Conservation (phyloP, 768 basidiomycete genomes). For the Myochromella boudieri region DNA sequence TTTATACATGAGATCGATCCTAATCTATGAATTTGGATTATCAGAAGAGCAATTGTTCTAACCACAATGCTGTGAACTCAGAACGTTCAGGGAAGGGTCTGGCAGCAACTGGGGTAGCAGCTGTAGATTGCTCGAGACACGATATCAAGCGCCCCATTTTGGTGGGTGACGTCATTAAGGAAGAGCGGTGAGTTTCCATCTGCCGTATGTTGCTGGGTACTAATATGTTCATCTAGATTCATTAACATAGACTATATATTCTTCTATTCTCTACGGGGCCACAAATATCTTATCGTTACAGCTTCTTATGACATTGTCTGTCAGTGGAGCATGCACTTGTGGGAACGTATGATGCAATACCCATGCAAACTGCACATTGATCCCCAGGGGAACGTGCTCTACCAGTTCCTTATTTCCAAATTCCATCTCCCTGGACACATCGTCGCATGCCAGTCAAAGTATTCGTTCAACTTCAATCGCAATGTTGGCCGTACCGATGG, state of each 20-base stretch:
- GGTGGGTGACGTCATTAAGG: slow-evolving; percentile 4
- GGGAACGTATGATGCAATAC: slow-evolving; percentile 11
- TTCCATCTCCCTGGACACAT: slow-evolving; percentile 29
- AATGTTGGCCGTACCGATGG: slow-evolving; percentile 31
- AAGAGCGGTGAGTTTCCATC: slow-evolving; percentile 19
- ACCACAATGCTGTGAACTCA: slow-evolving; percentile 20
- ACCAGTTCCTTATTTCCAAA: slow-evolving; percentile 20
- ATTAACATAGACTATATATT: slow-evolving; percentile 35
- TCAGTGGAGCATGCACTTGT: slow-evolving; percentile 26
- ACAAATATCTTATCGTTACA: slow-evolving; percentile 11
- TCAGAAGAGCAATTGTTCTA: slow-evolving; percentile 21
- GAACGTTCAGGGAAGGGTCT: slow-evolving; percentile 24
- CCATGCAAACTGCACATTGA: slow-evolving; percentile 8
- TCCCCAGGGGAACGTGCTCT: background rate
- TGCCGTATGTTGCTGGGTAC: background rate
- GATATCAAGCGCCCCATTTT: slow-evolving; percentile 8
- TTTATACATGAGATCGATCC: background rate
- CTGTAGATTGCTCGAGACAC: slow-evolving; percentile 9
- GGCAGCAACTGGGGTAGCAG: slow-evolving; percentile 7
- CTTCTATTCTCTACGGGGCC: slow-evolving; percentile 12
- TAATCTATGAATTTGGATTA: slow-evolving; percentile 3
- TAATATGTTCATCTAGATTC: slow-evolving; percentile 28
- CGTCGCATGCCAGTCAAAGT: slow-evolving; percentile 18
- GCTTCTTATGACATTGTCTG: slow-evolving; percentile 34
- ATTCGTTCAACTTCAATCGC: slow-evolving; percentile 20